These are phyloP conservation scores for Raddia distichophylla DNA, from an alignment of 176 grass and related monocot species.

Conservation along the genomic window DNA sequence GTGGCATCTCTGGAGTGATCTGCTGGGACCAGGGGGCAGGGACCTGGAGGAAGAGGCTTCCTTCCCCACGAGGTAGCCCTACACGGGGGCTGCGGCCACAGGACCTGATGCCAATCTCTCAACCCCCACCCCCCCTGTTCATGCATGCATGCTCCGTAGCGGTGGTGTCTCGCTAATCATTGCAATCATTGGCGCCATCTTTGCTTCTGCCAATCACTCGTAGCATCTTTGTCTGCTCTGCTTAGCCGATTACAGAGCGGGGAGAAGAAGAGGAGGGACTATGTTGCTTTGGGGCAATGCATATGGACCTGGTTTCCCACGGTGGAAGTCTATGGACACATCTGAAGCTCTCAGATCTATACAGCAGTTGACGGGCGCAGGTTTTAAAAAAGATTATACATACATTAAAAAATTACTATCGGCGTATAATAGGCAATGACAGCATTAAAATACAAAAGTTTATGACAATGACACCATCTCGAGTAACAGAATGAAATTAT, in stretches of 20 bases:
- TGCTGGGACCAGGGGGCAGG: constrained; percentile 1
- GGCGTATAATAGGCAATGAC: no score
- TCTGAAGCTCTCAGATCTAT: no score
- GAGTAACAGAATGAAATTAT: no score
- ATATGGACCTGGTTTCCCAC: no score
- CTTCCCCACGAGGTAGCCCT: neutral
- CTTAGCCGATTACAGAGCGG: neutral
- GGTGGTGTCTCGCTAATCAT: constrained; percentile 39
- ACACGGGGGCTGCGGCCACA: neutral
- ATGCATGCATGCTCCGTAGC: neutral
- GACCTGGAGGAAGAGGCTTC: no score
- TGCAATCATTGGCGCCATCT: constrained; percentile 58
- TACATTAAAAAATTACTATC: no score
- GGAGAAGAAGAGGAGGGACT: no score
- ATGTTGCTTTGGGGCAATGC: neutral
- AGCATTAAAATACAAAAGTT: no score
- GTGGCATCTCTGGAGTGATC: constrained; percentile 26
- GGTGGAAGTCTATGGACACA: no score
- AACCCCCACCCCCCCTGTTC: constrained; percentile 40
- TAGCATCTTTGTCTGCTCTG: neutral
- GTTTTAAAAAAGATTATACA: no score
- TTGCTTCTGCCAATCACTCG: constrained; percentile 13
- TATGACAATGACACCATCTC: no score
- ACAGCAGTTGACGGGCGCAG: no score
- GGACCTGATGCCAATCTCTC: constrained; percentile 45